Evolutionary conservation across 192 early-diverging fungal genomes (phyloP), one percentile per base, ranked within the genome.

Genomic region (Fimicolochytrium jonesii): DNA sequence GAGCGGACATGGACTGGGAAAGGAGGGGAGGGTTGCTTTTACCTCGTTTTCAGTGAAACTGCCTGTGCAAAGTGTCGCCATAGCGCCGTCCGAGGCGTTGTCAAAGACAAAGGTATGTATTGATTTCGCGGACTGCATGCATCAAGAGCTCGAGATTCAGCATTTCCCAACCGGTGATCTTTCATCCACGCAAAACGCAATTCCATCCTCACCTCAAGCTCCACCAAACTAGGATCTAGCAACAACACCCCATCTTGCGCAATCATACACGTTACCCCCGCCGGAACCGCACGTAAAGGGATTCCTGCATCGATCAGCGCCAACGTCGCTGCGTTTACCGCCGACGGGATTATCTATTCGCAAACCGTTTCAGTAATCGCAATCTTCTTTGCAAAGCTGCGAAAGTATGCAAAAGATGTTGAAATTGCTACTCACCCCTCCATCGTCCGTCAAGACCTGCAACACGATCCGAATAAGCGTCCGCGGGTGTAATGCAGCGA

Each of bases 291-390:
- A 41, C 78, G 87, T 54, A 97, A 67, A 6, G 93, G 87, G 11
- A 97, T 78, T 15, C 90, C 94, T 7, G 94, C 92, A 69, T 99
- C 92, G 43, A 97, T 60, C 23, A 98, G 79, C 1, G 93, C 92
- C 61, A 97, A 47, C 2, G 86, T 76, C 0, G 85, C 77, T 2
- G 93, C 92, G 68, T 97, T 97, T 37, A 95, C 82, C 3, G 88
- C 86, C 4, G 87, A 77, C 9, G 93, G 73, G 13, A 91, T 59
- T 29, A 85, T 81, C 86, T 89, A 54, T 26, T n/a, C n/a, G n/a
- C n/a, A 55, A 0, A 23, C 18, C 3, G n/a, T 51, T 13, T 20
- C 22, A 54, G 37, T 29, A 17, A 30, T 37, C n/a, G n/a, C n/a
- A n/a, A n/a, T n/a, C n/a, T n/a, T n/a, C n/a, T n/a, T n/a, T n/a